A percentile compares a stretch with the other conserved stretches of the same genome.
phyloP scores from a whole-genome alignment of 331 rosid species.

The Pyrus hybrid region DNA sequence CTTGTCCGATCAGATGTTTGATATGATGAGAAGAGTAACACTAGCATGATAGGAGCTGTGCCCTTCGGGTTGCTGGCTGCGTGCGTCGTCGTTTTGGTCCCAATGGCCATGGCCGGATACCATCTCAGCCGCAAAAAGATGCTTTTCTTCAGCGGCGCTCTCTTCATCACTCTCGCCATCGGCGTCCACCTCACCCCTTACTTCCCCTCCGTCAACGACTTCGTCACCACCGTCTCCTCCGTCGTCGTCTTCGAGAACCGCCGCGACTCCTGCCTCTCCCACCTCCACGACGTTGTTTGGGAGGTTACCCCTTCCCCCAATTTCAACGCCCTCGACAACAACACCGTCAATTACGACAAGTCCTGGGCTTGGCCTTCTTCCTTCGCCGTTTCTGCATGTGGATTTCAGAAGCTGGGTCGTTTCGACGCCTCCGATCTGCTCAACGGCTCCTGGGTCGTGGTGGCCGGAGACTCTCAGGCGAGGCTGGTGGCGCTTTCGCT shows the following conservation, averaged over 20 bases:
- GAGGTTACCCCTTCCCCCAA: constrained; percentile 28
- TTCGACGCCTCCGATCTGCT: constrained; percentile 64
- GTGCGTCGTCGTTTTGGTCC: constrained; percentile 76
- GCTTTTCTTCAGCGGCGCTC: constrained; percentile 89
- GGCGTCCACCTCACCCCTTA: constrained; percentile 89
- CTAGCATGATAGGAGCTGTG: constrained; percentile 60
- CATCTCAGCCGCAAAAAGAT: constrained; percentile 93
- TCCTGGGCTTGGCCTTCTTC: constrained; percentile 65
- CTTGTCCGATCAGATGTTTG: not conserved
- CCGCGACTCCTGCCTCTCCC: constrained; percentile 50
- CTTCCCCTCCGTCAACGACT: constrained; percentile 72
- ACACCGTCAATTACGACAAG: constrained; percentile 42
- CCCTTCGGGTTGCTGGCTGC: constrained; percentile 76
- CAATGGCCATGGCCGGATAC: constrained; percentile 99
- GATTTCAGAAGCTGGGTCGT: constrained; percentile 48
- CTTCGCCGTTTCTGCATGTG: constrained; percentile 38
- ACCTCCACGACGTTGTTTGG: constrained; percentile 73
- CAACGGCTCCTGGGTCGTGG: constrained; percentile 81
- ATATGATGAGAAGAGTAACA: not conserved
- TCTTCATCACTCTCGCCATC: constrained; percentile 86
- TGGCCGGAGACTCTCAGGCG: constrained; percentile 88
- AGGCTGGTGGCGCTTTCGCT: constrained; percentile 41
- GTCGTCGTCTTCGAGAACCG: constrained; percentile 58
- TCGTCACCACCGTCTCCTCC: constrained; percentile 63
- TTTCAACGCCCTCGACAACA: constrained; percentile 38